phyloP scores from a whole-genome alignment of 257 asterid species.

The Jacaranda copaia region DNA sequence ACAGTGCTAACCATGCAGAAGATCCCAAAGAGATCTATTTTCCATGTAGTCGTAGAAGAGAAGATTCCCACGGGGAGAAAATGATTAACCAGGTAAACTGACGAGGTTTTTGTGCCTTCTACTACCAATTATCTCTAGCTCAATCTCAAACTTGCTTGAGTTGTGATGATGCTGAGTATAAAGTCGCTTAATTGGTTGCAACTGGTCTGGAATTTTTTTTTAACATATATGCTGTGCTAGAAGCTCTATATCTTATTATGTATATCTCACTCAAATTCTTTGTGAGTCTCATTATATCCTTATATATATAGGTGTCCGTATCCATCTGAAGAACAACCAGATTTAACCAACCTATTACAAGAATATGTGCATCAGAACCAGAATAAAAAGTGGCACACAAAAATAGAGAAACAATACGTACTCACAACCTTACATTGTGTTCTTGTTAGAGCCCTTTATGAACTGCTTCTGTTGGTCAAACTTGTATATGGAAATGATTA shows the following conservation, averaged over 20 bases:
- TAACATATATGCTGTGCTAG: conserved; percentile 86
- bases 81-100: conserved; percentile 89
- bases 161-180: conserved; percentile 65
- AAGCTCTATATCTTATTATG: conserved; percentile 93
- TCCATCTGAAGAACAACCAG: conserved; percentile 92
- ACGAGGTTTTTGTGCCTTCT: conserved; percentile 92
- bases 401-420: neutral
- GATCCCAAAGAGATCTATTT: conserved; percentile 99
- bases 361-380: neutral
- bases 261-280: conserved; percentile 87
- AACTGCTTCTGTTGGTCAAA: conserved; percentile 60
- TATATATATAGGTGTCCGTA: conserved; percentile 89
- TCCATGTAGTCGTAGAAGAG: conserved; percentile 97
- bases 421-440: conserved; percentile 49
- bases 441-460: conserved; percentile 58
- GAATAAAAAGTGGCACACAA: neutral
- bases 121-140: conserved; percentile 83
- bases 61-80: conserved; percentile 83
- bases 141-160: conserved; percentile 87
- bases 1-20: conserved; percentile 77
- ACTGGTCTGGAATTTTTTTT: conserved; percentile 85
- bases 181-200: conserved; percentile 96
- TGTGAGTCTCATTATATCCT: conserved; percentile 88
- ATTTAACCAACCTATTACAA: conserved; percentile 65
- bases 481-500: conserved; percentile 78